Base-by-base conservation (phyloP, 495 filamentous ascomycete species). In the Hyaloscypha finlandica region DNA sequence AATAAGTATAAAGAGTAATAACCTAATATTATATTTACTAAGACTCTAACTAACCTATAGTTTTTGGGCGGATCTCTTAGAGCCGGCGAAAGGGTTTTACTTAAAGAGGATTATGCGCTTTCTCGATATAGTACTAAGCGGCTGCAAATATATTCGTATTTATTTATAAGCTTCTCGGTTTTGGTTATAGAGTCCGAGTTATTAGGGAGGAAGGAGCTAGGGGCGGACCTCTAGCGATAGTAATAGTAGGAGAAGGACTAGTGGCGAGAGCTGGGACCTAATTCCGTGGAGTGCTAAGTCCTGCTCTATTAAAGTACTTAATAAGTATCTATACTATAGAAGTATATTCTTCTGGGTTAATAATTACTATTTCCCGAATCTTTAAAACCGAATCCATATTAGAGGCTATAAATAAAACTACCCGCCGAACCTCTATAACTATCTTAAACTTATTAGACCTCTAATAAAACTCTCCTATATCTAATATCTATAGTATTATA, bases 241-340 rank as follows among this genome's bases (percentile, higher is more conserved):
- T 11, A 37, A 37, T 37, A 5, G 4, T 37, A 11, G 33, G 33
- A 37, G 65, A 56, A 33, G n/a, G n/a, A n/a, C 53, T 67, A 39
- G 9, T 66, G 54, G 25, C 37, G 63, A 69, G 67, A 60, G 35
- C 30, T 65, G 67, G 63, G 67, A 69, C 67, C 37, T 69, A 32
- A 61, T 62, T 61, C 67, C 63, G 63, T 64, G 68, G 70, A 70
- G 63, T 67, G 56, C 67, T 61, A 16, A 69, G 68, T 42, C 70
- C 70, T 55, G 8, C 33, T 62, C 70, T 63, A 20, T 60, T 39
- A 57, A 30, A 72, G 37, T 51, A 59, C 39, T 72, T 70, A 32
- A 70, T 58, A 62, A 72, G 68, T 25, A 25, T 25, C 1, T 53
- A 25, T 72, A 61, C 56, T 31, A 31, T 51, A 42, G 63, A 72